phyloP scores from a whole-genome alignment of 352 stramenopile genomes.

The Phytopythium chamaehyphon region DNA sequence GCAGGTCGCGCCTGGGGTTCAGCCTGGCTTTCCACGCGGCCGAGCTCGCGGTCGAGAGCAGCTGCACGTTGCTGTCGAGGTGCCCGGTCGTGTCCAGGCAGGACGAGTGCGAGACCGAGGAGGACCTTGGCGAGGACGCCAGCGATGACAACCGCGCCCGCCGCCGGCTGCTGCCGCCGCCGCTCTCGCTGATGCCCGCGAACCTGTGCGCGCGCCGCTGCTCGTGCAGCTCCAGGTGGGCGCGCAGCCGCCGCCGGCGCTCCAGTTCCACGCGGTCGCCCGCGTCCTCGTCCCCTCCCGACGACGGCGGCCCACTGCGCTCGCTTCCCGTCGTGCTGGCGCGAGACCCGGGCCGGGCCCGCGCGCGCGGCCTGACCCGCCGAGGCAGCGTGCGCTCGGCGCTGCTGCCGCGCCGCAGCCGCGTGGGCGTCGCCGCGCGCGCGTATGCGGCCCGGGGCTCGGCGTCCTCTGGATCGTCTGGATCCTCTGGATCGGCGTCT shows the following conservation, averaged over 20 bases:
- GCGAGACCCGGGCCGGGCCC: neutral
- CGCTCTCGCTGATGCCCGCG: slow-evolving; percentile 1
- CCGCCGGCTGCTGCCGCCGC: neutral
- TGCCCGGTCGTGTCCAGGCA: neutral
- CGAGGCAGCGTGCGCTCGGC: neutral
- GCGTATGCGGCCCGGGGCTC: neutral
- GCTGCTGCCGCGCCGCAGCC: neutral
- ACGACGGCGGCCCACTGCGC: neutral
- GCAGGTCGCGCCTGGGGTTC: slow-evolving; percentile 48
- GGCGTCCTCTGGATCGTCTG: no score
- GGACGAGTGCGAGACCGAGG: neutral
- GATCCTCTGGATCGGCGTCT: no score
- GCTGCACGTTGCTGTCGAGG: slow-evolving; percentile 14
- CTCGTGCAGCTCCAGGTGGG: neutral
- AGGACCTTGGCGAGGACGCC: neutral
- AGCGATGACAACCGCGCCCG: neutral
- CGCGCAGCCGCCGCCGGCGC: neutral
- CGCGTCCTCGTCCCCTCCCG: neutral
- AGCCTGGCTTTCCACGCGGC: slow-evolving; percentile 44
- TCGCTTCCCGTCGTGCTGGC: neutral
- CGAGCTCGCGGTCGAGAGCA: slow-evolving; percentile 35
- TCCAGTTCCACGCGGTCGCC: neutral
- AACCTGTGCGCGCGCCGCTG: neutral
- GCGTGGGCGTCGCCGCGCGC: slow-evolving; percentile 4
- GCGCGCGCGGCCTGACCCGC: neutral